Base-by-base conservation (phyloP, 2,329 filamentous ascomycete species). In the Apiospora aurea region DNA sequence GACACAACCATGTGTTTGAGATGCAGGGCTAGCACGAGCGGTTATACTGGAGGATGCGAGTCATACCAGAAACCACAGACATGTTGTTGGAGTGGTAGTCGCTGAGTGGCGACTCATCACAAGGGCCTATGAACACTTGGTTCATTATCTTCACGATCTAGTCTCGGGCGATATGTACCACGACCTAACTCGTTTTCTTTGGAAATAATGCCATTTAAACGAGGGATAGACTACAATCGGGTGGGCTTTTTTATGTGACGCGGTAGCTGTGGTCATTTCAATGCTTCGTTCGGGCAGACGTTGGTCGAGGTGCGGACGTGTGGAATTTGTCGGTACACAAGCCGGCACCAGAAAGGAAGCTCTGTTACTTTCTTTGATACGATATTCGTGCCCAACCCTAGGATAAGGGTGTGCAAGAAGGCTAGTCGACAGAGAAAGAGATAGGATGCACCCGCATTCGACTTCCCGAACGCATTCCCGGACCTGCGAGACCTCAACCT, bases 1-100 rank as follows among this genome's bases (percentile, higher is more conserved):
- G 66, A 68, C 66, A 68, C 21, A 68, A 21, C 41, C 41, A 29
- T 18, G 66, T 47, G 4, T 68, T 68, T 8, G 66, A 68, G 26
- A 47, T 68, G 41, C 41, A 68, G 16, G 66, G 66, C 11, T 44
- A 46, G 18, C 5, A 29, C 2, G 7, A 34, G 1, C 14, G 6
- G 29, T 26, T 18, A 4, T 21, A 7, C 7, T 38, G 13, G 7
- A 61, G 5, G 3, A 38, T 38, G 2, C 10, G 8, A 18, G 26
- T 21, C 29, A 29, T 29, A 21, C 11, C 26, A 34, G 26, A 16
- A 21, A 21, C 34, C 51, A 34, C 51, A 2, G 10, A 38, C 1
- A 11, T 16, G 29, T 38, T 29, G 53, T 18, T 13, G 18, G 21
- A 29, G 18, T 38, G 7, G 2, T 38, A 2, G 29, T 2, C 34